Conservation (phyloP, 345 rosid genomes). For the Lepidium aucheri region DNA sequence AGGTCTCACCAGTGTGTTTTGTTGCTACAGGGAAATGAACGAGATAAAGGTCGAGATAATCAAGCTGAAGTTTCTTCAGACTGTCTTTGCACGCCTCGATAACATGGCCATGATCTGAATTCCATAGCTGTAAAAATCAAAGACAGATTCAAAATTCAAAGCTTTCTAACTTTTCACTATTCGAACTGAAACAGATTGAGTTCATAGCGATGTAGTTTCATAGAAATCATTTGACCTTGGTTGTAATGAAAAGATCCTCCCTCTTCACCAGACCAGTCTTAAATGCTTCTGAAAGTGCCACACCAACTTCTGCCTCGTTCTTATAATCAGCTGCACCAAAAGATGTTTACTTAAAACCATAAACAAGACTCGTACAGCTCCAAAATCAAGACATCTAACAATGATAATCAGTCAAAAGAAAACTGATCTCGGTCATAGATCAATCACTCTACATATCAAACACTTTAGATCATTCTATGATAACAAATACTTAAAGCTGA, state of each 20-base stretch:
- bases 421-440: background rate
- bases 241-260: conserved; percentile 78
- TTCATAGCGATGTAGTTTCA: background rate
- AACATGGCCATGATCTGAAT: conserved; percentile 91
- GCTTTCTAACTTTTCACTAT: background rate
- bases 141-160: background rate
- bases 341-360: background rate
- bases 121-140: conserved; percentile 62
- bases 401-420: background rate
- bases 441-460: background rate
- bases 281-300: conserved; percentile 62
- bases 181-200: background rate
- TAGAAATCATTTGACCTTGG: conserved; percentile 44
- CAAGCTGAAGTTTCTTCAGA: conserved; percentile 77
- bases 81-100: conserved; percentile 82
- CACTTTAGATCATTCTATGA: background rate
- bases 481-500: background rate
- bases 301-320: conserved; percentile 75
- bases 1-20: conserved; percentile 56
- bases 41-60: conserved; percentile 83
- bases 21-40: conserved; percentile 84
- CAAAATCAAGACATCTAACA: background rate
- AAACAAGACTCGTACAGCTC: background rate
- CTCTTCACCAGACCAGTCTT: conserved; percentile 57
- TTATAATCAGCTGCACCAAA: conserved; percentile 55